A percentile compares a stretch with the other conserved stretches of the same genome.
Evolutionary conservation across 768 basidiomycete species (phyloP).

Genomic region (Amanita subjunquillea): DNA sequence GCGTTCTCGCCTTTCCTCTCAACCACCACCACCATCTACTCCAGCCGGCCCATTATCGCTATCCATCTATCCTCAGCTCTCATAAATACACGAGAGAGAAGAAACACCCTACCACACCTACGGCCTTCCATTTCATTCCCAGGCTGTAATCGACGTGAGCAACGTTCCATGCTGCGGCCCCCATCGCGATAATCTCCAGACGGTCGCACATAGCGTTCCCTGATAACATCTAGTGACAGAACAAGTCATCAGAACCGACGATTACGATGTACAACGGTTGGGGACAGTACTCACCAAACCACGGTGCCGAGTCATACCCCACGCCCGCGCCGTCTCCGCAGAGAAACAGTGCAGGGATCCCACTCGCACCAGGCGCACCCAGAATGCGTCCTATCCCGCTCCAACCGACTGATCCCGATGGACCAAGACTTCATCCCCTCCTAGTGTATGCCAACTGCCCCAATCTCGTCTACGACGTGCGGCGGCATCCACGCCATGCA

Average conservation of each 20-base stretch:
- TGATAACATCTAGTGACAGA: neutral
- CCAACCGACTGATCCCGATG: neutral
- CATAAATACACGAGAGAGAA: neutral
- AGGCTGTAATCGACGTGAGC: neutral
- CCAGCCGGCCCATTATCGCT: neutral
- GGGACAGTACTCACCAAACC: neutral
- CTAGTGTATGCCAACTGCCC: neutral
- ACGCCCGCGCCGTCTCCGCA: slow-evolving; percentile 1
- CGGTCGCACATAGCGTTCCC: neutral
- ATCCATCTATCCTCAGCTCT: neutral
- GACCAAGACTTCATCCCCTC: neutral
- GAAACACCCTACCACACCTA: neutral
- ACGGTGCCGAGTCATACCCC: neutral
- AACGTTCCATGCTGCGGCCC: neutral
- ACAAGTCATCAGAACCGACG: neutral
- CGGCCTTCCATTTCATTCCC: neutral
- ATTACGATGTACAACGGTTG: neutral
- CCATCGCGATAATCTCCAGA: neutral
- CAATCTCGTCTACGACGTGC: slow-evolving; percentile 1
- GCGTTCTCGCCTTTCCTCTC: neutral
- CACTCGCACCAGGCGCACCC: neutral
- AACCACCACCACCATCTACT: neutral
- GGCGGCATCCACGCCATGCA: neutral
- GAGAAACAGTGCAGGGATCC: neutral
- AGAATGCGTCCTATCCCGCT: neutral